Base-by-base conservation (phyloP, 148 eudicot genomes). In the Silene uniflora region DNA sequence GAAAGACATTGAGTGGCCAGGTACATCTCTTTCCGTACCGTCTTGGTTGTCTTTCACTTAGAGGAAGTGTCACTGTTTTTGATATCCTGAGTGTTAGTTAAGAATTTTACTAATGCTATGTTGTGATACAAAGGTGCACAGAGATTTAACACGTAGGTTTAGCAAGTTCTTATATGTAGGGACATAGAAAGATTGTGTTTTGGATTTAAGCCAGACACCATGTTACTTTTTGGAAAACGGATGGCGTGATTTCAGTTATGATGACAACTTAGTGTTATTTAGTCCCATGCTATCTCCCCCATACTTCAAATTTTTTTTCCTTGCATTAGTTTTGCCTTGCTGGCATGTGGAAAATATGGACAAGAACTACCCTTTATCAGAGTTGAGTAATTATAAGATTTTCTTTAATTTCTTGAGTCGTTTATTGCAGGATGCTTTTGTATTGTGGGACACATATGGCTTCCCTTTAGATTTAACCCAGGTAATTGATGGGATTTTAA, bases 401-500 rank as follows among this genome's bases (percentile, higher is more conserved):
- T 67, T 22, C 21, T 49, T 35, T 68, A 8, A 73, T 23, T 62
- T n/a, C 60, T 47, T 77, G 4, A 39, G 27, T 10, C 74, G 32
- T 74, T 81, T 69, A 62, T 78, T 86, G 89, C 94, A 96, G 99
- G 98, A 89, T 87, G 99, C 99, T 76, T 96, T 96, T 87, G 75
- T 87, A 47, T 76, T 96, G 79, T 96, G 99, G 99, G 98, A 96
- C 78, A 92, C 97, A 13, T 96, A 74, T 79, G 99, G 99, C 59
- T 96, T 92, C 64, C 99, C 99, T 19, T 74, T 92, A 77, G 99
- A 96, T 88, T 78, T 96, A 74, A 96, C 99, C 64, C 98, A 96
- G 98, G 99, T 96, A 77, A 68, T 44, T 25, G 42, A n/a, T 75
- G 29, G 55, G 52, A 60, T 62, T 6, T 63, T 56, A 16, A 22